Percentiles rank a stretch among this genome's conserved stretches.
phyloP scores from a whole-genome alignment of 768 basidiomycete species.

The Lactarius psammicola region DNA sequence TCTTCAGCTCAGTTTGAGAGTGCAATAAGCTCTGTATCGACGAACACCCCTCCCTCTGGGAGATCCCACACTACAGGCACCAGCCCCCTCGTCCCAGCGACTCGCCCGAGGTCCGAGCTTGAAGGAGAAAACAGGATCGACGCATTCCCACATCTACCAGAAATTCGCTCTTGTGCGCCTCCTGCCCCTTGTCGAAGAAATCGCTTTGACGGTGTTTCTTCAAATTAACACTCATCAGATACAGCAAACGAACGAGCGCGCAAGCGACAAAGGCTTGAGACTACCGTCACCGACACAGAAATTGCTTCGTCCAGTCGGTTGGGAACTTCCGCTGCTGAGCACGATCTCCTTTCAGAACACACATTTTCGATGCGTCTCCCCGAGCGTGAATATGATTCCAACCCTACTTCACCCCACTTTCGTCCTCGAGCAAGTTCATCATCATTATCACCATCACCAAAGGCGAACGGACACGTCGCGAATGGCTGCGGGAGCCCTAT shows the following conservation, averaged over 20 bases:
- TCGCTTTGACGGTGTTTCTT: conserved; percentile 2
- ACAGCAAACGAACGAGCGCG: conserved; percentile 41
- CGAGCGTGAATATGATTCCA: conserved; percentile 26
- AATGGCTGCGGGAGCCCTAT: conserved; percentile 38
- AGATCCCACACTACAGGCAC: conserved; percentile 21
- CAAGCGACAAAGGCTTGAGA: conserved; percentile 69
- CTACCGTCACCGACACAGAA: conserved; percentile 36
- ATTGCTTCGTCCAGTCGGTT: conserved; percentile 38
- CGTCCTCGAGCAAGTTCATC: conserved; percentile 23
- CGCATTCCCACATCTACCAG: conserved; percentile 13
- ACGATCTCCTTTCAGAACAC: conserved; percentile 27
- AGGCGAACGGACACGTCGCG: conserved; percentile 22
- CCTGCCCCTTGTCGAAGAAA: conserved; percentile 2
- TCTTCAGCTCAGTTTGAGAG: conserved; percentile 25
- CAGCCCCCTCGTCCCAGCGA: conserved; percentile 28
- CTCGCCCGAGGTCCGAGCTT: conserved; percentile 29
- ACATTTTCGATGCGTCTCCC: conserved; percentile 28
- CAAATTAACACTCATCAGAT: conserved; percentile 12
- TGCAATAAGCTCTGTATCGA: conserved; percentile 19
- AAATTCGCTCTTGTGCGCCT: conserved; percentile 19
- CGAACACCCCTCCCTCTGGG: conserved; percentile 8
- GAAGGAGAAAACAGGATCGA: conserved; percentile 28
- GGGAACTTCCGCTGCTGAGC: conserved; percentile 27
- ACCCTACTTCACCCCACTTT: conserved; percentile 22
- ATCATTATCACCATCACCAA: conserved; percentile 21